Conservation (phyloP, 2,329 filamentous ascomycete species). For the Blumeria graminis region DNA sequence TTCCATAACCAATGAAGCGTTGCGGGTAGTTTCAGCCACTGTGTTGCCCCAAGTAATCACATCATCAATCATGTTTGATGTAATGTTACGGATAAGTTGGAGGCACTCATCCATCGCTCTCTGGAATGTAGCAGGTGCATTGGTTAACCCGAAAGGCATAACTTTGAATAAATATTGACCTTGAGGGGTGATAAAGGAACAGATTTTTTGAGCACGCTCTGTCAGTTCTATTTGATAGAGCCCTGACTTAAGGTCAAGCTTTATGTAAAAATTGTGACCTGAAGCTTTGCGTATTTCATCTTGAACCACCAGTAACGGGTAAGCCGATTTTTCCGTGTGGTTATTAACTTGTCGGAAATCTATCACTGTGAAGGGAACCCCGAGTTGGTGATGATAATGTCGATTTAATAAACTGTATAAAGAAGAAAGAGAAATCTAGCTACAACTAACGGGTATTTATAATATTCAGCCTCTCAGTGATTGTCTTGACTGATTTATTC, state of each 20-base stretch:
- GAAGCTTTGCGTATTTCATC: not conserved
- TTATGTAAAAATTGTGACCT: not conserved
- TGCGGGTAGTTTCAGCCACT: not conserved
- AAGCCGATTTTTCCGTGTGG: not conserved
- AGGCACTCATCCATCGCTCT: not conserved
- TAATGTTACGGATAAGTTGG: not conserved
- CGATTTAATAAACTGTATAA: too few species aligned
- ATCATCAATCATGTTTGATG: constrained; percentile 2
- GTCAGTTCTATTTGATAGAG: constrained; percentile 1
- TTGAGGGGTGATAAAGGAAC: not conserved
- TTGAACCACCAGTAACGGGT: not conserved
- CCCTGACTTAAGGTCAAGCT: constrained; percentile 1
- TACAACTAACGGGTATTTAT: too few species aligned
- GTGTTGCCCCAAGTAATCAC: not conserved
- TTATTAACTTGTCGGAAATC: not conserved
- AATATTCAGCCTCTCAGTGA: too few species aligned
- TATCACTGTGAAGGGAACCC: too few species aligned
- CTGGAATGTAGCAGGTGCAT: not conserved
- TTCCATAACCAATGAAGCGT: not conserved
- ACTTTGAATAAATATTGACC: not conserved
- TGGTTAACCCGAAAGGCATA: not conserved
- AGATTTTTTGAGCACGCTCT: not conserved
- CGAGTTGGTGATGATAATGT: too few species aligned
- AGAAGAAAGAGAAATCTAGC: too few species aligned
- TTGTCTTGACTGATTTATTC: too few species aligned